Conservation (phyloP, 2,329 filamentous ascomycete genomes). For the Remersonia thermophila region DNA sequence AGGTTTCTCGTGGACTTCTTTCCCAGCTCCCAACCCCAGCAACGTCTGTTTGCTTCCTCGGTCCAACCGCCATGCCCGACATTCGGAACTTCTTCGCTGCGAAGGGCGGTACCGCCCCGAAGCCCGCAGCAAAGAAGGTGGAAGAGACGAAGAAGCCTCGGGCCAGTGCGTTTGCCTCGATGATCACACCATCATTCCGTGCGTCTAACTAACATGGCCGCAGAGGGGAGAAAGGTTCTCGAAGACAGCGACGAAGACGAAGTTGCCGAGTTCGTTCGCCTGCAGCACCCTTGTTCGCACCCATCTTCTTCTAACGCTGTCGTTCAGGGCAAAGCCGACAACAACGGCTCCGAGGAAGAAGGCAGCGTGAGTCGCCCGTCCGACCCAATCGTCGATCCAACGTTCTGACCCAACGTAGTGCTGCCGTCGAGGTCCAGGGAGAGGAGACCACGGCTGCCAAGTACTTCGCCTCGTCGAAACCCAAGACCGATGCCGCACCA, state of each 20-base stretch:
- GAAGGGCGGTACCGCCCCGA: constrained; percentile 49
- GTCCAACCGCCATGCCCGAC: constrained; percentile 57
- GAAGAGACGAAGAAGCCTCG: constrained; percentile 34
- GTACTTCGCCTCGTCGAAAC: constrained; percentile 41
- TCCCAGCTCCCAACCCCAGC: too few species aligned
- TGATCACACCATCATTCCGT: neutral
- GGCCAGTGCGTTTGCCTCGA: constrained; percentile 27
- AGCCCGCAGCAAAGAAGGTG: constrained; percentile 32
- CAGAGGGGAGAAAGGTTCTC: constrained; percentile 54
- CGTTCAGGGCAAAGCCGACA: constrained; percentile 41
- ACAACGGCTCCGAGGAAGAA: constrained; percentile 44
- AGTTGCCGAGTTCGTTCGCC: constrained; percentile 35
- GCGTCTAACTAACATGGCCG: constrained; percentile 3
- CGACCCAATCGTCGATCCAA: neutral
- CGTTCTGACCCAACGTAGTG: constrained; percentile 18
- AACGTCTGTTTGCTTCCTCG: neutral
- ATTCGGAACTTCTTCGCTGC: constrained; percentile 85
- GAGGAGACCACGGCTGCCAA: constrained; percentile 43
- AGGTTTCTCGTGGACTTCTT: too few species aligned
- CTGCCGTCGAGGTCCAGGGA: constrained; percentile 31
- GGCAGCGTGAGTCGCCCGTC: constrained; percentile 28
- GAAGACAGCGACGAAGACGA: constrained; percentile 74
- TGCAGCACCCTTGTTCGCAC: neutral
- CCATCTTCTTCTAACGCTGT: constrained; percentile 7
- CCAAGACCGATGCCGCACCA: constrained; percentile 26